Evolutionary conservation across 805 yeast species (phyloP).

Genomic region (Spathaspora passalidarum): DNA sequence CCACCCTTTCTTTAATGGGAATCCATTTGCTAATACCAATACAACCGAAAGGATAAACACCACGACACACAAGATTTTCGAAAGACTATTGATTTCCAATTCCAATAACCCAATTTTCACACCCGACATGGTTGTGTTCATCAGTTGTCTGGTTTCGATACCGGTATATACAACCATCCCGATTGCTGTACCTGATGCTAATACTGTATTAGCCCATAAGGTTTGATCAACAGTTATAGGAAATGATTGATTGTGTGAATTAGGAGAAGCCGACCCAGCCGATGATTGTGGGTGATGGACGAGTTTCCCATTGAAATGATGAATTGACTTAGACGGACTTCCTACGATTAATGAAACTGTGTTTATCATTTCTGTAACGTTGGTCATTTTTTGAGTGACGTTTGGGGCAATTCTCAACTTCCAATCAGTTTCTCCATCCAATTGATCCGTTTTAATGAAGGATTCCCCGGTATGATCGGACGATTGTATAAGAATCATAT

Average conservation of each 20-base stretch:
- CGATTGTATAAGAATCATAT: conserved; percentile 78
- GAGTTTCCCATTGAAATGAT: conserved; percentile 74
- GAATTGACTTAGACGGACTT: conserved; percentile 84
- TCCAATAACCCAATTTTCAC: conserved; percentile 90
- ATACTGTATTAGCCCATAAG: conserved; percentile 96
- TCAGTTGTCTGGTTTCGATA: conserved; percentile 85
- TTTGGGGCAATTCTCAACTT: conserved; percentile 78
- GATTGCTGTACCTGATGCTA: conserved; percentile 89
- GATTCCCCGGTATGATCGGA: conserved; percentile 73
- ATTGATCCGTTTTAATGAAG: conserved; percentile 93
- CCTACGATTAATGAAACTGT: conserved; percentile 58
- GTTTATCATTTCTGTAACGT: conserved; percentile 50
- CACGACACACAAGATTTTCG: conserved; percentile 83
- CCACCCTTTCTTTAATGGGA: conserved; percentile 62
- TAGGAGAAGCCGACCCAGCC: conserved; percentile 17
- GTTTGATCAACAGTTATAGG: conserved; percentile 87
- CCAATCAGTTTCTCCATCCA: conserved; percentile 99
- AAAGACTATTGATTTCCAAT: conserved; percentile 81
- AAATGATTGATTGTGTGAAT: conserved; percentile 40
- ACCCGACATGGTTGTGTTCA: conserved; percentile 85
- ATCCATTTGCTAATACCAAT: conserved; percentile 79
- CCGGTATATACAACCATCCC: conserved; percentile 93
- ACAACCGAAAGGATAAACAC: conserved; percentile 76
- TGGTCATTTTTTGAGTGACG: conserved; percentile 57
- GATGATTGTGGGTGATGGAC: conserved; percentile 40